These are phyloP conservation scores for Botryosphaeria dothidea DNA, from an alignment of 2,329 filamentous ascomycete genomes.

Conservation along the genomic window DNA sequence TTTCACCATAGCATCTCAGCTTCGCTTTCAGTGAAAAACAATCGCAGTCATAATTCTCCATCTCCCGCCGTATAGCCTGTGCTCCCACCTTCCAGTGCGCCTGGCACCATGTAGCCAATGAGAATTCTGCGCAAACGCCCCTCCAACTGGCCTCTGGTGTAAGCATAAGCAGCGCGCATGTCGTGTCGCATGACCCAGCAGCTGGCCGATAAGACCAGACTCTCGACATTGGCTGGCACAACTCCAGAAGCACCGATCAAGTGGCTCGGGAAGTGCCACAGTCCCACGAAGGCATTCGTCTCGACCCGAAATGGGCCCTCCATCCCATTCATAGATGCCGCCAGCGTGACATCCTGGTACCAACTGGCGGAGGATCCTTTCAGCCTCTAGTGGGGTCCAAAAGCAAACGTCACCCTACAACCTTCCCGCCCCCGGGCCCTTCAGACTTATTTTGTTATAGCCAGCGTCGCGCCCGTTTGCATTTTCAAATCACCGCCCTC, in stretches of 20 bases:
- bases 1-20: no score
- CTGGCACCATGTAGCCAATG: no score
- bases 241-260: no score
- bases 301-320: neutral
- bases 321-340: neutral
- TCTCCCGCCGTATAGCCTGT: no score
- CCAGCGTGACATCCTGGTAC: neutral
- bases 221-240: neutral
- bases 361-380: neutral
- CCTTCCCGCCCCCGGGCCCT: neutral
- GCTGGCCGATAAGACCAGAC: neutral
- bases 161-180: neutral
- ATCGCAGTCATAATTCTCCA: no score
- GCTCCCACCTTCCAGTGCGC: no score
- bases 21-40: no score
- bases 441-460: neutral
- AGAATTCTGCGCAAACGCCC: no score
- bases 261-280: no score
- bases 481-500: no score
- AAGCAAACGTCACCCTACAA: neutral
- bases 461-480: neutral
- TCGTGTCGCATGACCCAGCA: neutral
- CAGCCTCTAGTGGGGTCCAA: neutral
- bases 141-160: neutral
- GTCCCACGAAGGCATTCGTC: neutral